A percentile compares a stretch with the other conserved stretches of the same genome.
Conservation (phyloP, 2,329 filamentous ascomycete species). For the Cytospora piceicola region DNA sequence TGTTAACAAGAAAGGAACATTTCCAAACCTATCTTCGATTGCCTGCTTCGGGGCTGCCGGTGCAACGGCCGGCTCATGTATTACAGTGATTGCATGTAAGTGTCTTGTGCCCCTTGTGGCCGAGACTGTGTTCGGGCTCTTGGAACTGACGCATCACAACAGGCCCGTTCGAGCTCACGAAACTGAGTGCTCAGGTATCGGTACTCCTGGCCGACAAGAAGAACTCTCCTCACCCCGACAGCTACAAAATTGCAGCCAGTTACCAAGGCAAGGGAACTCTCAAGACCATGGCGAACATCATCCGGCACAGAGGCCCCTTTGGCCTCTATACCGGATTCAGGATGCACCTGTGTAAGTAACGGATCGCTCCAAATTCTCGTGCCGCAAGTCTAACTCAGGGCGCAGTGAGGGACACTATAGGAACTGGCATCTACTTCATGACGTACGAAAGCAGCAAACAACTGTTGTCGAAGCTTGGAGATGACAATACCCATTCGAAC, state of each 20-base stretch:
- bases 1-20: slow-evolving; percentile 70
- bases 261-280: slow-evolving; percentile 80
- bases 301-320: slow-evolving; percentile 71
- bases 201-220: slow-evolving; percentile 70
- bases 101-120: slow-evolving; percentile 26
- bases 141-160: slow-evolving; percentile 38
- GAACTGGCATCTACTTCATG: slow-evolving; percentile 85
- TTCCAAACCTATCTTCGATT: slow-evolving; percentile 73
- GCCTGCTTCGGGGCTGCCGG: slow-evolving; percentile 78
- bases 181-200: slow-evolving; percentile 83
- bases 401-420: slow-evolving; percentile 78
- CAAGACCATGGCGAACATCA: slow-evolving; percentile 75
- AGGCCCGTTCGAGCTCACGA: slow-evolving; percentile 88
- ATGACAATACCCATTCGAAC: slow-evolving; percentile 74
- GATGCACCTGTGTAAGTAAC: slow-evolving; percentile 71
- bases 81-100: slow-evolving; percentile 78
- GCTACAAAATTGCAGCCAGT: slow-evolving; percentile 65
- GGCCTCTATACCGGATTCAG: slow-evolving; percentile 82
- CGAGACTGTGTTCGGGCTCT: background rate
- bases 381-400: slow-evolving; percentile 6
- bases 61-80: slow-evolving; percentile 76
- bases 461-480: slow-evolving; percentile 72
- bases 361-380: background rate
- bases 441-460: slow-evolving; percentile 89
- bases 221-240: slow-evolving; percentile 50